Percentiles rank a stretch among this genome's conserved stretches.
These are phyloP conservation scores for Globisporangium orthogonon DNA, from an alignment of 352 stramenopile species.

Conservation along the genomic window DNA sequence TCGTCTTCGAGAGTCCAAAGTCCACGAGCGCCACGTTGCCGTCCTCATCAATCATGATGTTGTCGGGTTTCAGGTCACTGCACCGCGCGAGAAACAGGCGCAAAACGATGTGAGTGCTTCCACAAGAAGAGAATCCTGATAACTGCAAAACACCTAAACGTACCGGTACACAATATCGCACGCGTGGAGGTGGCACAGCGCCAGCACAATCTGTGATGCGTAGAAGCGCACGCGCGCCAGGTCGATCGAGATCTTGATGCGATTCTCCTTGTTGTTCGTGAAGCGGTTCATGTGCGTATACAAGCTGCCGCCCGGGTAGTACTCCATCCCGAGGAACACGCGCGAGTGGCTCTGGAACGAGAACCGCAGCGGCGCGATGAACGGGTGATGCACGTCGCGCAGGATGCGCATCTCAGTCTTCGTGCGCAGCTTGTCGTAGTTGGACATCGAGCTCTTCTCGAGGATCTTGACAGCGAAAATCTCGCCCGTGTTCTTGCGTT, in stretches of 20 bases:
- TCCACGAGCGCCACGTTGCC: constrained; percentile 93
- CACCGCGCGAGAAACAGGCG: neutral
- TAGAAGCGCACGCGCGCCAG: constrained; percentile 86
- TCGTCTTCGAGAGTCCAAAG: constrained; percentile 93
- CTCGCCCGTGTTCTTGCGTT: constrained; percentile 79
- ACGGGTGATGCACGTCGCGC: constrained; percentile 89
- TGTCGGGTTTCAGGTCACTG: constrained; percentile 93
- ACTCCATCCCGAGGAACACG: constrained; percentile 84
- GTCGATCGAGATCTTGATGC: constrained; percentile 81
- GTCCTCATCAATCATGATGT: constrained; percentile 92
- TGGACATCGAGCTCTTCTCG: constrained; percentile 88
- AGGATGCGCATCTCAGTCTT: constrained; percentile 91
- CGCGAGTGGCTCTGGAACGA: constrained; percentile 79
- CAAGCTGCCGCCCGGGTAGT: constrained; percentile 75
- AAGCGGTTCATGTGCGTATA: constrained; percentile 93
- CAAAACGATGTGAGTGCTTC: neutral
- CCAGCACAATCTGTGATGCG: constrained; percentile 88
- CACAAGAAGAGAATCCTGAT: neutral
- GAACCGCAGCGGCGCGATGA: constrained; percentile 88
- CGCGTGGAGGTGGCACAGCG: constrained; percentile 88
- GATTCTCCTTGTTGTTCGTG: constrained; percentile 85
- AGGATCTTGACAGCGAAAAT: constrained; percentile 92
- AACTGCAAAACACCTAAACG: neutral
- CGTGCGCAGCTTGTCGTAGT: constrained; percentile 90
- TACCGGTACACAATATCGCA: constrained; percentile 93